phyloP scores from a whole-genome alignment of 345 rosid genomes.

The Pistacia vera region DNA sequence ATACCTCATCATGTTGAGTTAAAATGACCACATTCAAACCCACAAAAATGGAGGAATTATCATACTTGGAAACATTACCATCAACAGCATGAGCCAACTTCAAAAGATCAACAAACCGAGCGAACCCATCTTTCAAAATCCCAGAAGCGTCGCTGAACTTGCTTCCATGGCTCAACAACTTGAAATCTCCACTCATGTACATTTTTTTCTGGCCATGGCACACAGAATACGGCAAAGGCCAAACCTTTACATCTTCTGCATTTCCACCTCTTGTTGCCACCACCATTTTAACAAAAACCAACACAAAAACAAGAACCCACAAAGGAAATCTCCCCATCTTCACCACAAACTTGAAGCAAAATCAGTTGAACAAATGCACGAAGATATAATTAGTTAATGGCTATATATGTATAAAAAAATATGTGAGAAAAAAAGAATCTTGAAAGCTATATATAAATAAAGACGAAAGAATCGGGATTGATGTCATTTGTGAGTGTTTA shows the following conservation, averaged over 20 bases:
- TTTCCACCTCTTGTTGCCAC: neutral
- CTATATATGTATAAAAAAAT: no score
- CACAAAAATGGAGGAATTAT: conserved; percentile 36
- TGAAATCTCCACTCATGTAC: conserved; percentile 38
- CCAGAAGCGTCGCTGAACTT: conserved; percentile 41
- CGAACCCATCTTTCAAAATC: conserved; percentile 55
- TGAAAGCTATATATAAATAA: no score
- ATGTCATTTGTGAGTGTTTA: no score
- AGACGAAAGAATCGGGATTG: no score
- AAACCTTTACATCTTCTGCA: conserved; percentile 34
- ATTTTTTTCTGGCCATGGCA: conserved; percentile 42
- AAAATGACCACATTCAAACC: conserved; percentile 46
- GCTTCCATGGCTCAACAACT: conserved; percentile 33
- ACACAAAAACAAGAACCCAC: neutral
- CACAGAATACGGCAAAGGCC: conserved; percentile 59
- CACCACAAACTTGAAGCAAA: no score
- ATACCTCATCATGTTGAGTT: conserved; percentile 51
- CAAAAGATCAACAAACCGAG: conserved; percentile 49
- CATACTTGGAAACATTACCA: conserved; percentile 31
- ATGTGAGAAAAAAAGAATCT: no score
- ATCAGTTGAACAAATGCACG: no score
- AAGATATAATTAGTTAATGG: no score
- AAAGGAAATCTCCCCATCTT: no score
- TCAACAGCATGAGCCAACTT: conserved; percentile 42
- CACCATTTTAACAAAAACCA: neutral